Evolutionary conservation across 164 flowering plant genomes (phyloP), one percentile per base, ranked within the genome.

Genomic region (Pachysandra terminalis): DNA sequence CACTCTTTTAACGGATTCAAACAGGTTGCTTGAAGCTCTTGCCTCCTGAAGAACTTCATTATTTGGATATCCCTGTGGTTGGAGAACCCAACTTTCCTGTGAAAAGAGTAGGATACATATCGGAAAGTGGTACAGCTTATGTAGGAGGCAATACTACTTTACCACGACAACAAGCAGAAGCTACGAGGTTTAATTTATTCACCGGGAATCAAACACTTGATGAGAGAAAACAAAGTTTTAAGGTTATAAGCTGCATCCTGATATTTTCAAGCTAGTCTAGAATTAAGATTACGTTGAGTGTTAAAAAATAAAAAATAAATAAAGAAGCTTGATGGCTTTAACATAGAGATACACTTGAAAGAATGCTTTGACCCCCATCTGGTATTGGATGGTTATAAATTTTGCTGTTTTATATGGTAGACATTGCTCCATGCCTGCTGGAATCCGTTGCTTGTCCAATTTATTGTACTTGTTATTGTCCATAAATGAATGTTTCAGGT

Each of bases 11-110:
- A n/a, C 76, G 66, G 26, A 57, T 68, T 27, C 19, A 77, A 40
- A 77, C 86, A 91, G 97, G 81, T 76, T 94, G 97, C 82, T 87
- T 94, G 88, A 86, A 87, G 84, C 78, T 90, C 51, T 81, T 90
- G 40, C 82, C 95, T 55, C 84, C 83, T 28, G 90, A 87, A 79
- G 85, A 89, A 66, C 90, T 95, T 72, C 76, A 84, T 78, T 80
- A 67, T 66, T 70, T 95, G 73, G 90, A 82, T 74, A 68, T 91
- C 59, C 96, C 93, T 21, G 21, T 57, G 13, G 73, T 12, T 54
- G 70, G 48, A 65, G 82, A 74, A 9, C 53, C 85, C 19, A 28
- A 58, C 12, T 59, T 68, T 70, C 84, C 79, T 58, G 77, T 90
- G 52, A 83, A 83, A 61, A 77, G 80, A 48, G 61, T 95, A 55